phyloP scores from a whole-genome alignment of 163 green algal genomes.

The Prototheca cutis region DNA sequence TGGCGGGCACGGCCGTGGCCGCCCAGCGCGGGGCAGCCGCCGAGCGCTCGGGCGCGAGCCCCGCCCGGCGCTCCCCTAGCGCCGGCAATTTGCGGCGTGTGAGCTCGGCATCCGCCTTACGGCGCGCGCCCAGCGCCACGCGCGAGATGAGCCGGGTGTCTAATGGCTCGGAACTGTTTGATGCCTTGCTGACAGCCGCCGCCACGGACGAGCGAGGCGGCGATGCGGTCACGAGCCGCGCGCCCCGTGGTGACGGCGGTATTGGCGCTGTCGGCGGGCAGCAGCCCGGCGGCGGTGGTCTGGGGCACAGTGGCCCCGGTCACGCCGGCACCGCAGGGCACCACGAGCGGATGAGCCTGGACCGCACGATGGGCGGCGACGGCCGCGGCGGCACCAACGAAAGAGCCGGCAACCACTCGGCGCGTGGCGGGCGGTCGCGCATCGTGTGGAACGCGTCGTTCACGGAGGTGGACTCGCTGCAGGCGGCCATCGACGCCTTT shows the following conservation, averaged over 20 bases:
- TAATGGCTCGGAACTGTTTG: constrained; percentile 42
- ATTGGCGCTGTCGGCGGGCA: not conserved
- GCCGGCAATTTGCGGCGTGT: constrained; percentile 9
- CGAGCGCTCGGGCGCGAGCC: constrained; percentile 1
- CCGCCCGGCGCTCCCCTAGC: not conserved
- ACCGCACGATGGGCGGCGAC: constrained; percentile 11
- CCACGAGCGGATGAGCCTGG: not conserved
- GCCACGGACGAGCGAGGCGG: constrained; percentile 27
- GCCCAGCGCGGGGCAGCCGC: not conserved
- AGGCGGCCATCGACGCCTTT: constrained; percentile 27
- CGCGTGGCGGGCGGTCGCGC: constrained; percentile 12
- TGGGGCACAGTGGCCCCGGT: no score
- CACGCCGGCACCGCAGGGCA: not conserved
- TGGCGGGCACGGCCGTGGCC: no score
- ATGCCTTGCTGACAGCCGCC: constrained; percentile 56
- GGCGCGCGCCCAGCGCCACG: constrained; percentile 6
- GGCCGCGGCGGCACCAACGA: constrained; percentile 9
- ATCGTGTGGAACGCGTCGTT: constrained; percentile 2
- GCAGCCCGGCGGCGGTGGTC: no score
- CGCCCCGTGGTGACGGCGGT: not conserved
- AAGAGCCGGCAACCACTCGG: not conserved
- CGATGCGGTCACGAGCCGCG: constrained; percentile 4
- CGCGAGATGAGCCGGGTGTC: not conserved
- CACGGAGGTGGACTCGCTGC: constrained; percentile 29
- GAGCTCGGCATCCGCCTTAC: constrained; percentile 1